These are phyloP conservation scores for Lachnellula arida DNA, from an alignment of 2,329 filamentous ascomycete species.

Conservation along the genomic window DNA sequence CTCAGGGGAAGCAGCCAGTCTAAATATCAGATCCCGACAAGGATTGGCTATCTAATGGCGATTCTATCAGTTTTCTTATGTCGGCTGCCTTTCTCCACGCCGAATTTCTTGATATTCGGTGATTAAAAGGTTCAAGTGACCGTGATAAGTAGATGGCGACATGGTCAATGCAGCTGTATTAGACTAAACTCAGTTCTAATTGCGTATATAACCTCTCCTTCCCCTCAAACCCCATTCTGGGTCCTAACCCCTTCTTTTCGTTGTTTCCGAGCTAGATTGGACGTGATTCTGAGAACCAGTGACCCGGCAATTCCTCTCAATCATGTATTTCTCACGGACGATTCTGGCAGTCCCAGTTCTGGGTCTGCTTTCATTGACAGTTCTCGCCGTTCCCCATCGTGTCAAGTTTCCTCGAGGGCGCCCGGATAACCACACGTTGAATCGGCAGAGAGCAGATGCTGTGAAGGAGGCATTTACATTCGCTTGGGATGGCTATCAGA, in stretches of 20 bases:
- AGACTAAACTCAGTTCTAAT: slow-evolving; percentile 2
- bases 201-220: slow-evolving; percentile 2
- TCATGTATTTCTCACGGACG: slow-evolving; percentile 22
- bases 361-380: slow-evolving; percentile 10
- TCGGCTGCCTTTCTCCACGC: neutral
- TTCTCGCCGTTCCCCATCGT: slow-evolving; percentile 19
- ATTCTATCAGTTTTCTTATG: neutral
- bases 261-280: neutral
- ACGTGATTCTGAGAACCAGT: neutral
- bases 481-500: slow-evolving; percentile 69
- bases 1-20: slow-evolving; percentile 20
- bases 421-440: slow-evolving; percentile 22
- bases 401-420: slow-evolving; percentile 6
- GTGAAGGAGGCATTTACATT: slow-evolving; percentile 65
- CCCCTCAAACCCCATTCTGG: neutral
- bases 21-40: slow-evolving; percentile 1
- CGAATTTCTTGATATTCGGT: neutral
- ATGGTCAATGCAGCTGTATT: slow-evolving; percentile 2
- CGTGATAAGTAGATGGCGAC: neutral
- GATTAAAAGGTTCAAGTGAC: slow-evolving; percentile 7
- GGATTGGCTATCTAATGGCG: neutral
- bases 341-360: slow-evolving; percentile 13
- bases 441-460: slow-evolving; percentile 44
- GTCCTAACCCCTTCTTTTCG: neutral
- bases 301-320: neutral